Evolutionary conservation across 345 rosid genomes (phyloP).

Genomic region (Lepidium africanum): DNA sequence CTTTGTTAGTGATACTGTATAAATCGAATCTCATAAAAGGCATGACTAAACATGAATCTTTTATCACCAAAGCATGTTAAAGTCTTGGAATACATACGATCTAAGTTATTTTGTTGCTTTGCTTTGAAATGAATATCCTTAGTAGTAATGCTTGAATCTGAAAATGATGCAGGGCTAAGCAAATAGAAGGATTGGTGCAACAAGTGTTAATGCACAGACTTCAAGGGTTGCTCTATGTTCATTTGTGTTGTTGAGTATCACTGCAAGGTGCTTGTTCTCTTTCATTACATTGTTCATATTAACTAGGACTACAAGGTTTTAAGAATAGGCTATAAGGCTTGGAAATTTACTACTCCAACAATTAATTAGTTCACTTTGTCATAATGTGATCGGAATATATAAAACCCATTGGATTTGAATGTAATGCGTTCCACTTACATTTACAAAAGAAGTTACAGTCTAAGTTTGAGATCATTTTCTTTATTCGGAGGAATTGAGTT

Average conservation of each 20-base stretch:
- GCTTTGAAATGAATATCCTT: neutral
- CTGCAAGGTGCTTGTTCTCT: slow-evolving; percentile 51
- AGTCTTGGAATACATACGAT: neutral
- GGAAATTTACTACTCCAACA: no score
- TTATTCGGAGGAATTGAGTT: no score
- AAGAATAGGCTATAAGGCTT: no score
- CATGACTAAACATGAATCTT: neutral
- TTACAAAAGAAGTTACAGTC: no score
- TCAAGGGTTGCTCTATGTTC: slow-evolving; percentile 79
- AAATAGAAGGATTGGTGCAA: slow-evolving; percentile 79
- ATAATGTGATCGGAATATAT: no score
- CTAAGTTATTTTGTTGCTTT: neutral
- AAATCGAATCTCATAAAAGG: neutral
- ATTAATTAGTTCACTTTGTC: no score
- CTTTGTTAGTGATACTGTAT: neutral
- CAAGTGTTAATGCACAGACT: slow-evolving; percentile 85
- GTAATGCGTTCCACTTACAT: no score
- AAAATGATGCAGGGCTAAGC: slow-evolving; percentile 56
- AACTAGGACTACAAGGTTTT: neutral
- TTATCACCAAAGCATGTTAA: neutral
- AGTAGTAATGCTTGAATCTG: neutral
- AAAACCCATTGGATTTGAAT: no score
- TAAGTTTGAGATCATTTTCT: no score
- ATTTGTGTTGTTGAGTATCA: slow-evolving; percentile 79
- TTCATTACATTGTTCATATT: neutral